Evolutionary conservation across 2,329 filamentous ascomycete genomes (phyloP).

Genomic region (Chaetomium olivaceum): DNA sequence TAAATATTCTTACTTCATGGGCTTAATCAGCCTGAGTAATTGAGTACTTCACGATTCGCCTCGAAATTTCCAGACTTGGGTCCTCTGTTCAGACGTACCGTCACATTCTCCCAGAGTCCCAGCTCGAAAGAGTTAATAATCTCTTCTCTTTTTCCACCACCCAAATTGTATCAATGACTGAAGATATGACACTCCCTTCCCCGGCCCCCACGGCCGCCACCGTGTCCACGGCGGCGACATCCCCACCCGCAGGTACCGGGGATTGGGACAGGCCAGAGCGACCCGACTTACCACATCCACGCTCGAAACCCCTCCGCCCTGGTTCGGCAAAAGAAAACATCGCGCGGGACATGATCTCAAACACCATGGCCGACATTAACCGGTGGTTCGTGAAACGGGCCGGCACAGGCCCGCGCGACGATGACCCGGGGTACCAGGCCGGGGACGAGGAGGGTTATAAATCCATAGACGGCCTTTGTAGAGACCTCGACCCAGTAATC

Average conservation of each 20-base stretch:
- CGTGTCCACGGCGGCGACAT: conserved; percentile 52
- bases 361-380: conserved; percentile 53
- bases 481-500: conserved; percentile 71
- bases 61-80: background rate
- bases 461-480: conserved; percentile 68
- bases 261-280: conserved; percentile 21
- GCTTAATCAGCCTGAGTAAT: background rate
- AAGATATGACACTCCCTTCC: conserved; percentile 36
- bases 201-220: conserved; percentile 51
- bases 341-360: conserved; percentile 58
- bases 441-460: conserved; percentile 50
- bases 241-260: background rate
- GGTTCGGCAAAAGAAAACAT: conserved; percentile 63
- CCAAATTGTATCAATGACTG: background rate
- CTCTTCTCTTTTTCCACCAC: background rate
- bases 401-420: conserved; percentile 42
- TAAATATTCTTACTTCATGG: background rate
- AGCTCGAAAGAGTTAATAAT: background rate
- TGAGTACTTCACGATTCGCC: background rate
- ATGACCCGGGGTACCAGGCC: background rate
- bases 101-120: too few species aligned
- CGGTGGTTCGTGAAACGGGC: conserved; percentile 64
- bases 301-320: conserved; percentile 52
- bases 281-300: conserved; percentile 55
- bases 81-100: background rate